Base-by-base conservation (phyloP, 148 eudicot genomes). In the Spergularia marina region DNA sequence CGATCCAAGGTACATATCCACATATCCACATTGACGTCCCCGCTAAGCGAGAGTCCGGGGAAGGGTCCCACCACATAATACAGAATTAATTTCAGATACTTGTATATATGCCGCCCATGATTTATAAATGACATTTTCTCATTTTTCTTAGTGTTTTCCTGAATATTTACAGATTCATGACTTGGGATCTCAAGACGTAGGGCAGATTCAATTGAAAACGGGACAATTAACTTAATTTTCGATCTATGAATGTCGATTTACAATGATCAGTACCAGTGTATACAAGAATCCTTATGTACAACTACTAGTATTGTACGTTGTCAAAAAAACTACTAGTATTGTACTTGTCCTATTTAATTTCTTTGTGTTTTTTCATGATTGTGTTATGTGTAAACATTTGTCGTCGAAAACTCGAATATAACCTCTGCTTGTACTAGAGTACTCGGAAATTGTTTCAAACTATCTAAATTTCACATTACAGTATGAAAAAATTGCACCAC, bases 1-100 rank as follows among this genome's bases (percentile, higher is more conserved):
- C 90, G 79, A 64, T 81, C 86, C 68, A 85, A 91, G 90, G 97
- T 89, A 81, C 5, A 16, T 53, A 14, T 10, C 5, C 10, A 12
- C 15, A 5, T 11, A n/a, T n/a, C n/a, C n/a, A n/a, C n/a, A n/a
- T n/a, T n/a, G n/a, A n/a, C n/a, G n/a, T n/a, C n/a, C n/a, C n/a
- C n/a, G n/a, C n/a, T n/a, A n/a, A n/a, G n/a, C n/a, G n/a, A n/a
- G n/a, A n/a, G n/a, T n/a, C n/a, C n/a, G n/a, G n/a, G n/a, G n/a
- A n/a, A n/a, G n/a, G n/a, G n/a, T n/a, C n/a, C n/a, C n/a, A n/a
- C n/a, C n/a, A n/a, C n/a, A n/a, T n/a, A n/a, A n/a, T n/a, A n/a
- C n/a, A n/a, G n/a, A n/a, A 0, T 9, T 23, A 23, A 23, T 23
- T 23, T 23, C 25, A 23, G 25, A 23, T 23, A 23, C 0, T 23